A percentile compares a stretch with the other conserved stretches of the same genome.
Evolutionary conservation across 192 early-diverging fungal species (phyloP).

Genomic region (Funneliformis geosporum): DNA sequence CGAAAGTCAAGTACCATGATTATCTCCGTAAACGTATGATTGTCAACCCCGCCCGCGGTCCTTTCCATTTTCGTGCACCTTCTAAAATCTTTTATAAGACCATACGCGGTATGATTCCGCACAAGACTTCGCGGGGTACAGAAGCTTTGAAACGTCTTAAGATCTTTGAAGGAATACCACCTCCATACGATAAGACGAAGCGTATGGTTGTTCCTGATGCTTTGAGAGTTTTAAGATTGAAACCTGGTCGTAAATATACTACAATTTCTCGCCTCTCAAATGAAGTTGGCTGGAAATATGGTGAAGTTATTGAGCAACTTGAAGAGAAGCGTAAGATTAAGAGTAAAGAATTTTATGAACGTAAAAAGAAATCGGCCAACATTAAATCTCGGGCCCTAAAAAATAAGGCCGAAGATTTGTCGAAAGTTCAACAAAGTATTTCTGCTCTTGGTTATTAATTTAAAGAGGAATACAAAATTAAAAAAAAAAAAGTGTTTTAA

Average conservation of each 20-base stretch:
- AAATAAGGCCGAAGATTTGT: slow-evolving; percentile 41
- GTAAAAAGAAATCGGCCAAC: slow-evolving; percentile 79
- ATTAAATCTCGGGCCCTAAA: slow-evolving; percentile 60
- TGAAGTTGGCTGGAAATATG: slow-evolving; percentile 99
- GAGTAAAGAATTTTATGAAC: slow-evolving; percentile 89
- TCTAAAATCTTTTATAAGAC: slow-evolving; percentile 96
- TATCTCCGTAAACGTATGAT: slow-evolving; percentile 98
- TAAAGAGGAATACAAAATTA: background rate
- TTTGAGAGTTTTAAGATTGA: slow-evolving; percentile 94
- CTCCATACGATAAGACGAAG: slow-evolving; percentile 96
- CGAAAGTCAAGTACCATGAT: slow-evolving; percentile 82
- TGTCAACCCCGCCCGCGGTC: slow-evolving; percentile 94
- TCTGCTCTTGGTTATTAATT: background rate
- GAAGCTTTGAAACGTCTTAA: slow-evolving; percentile 96
- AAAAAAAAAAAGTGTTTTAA: too few relatives aligned
- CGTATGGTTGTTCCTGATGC: slow-evolving; percentile 96
- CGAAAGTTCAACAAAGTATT: slow-evolving; percentile 59
- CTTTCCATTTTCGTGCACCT: slow-evolving; percentile 99
- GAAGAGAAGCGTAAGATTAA: slow-evolving; percentile 99
- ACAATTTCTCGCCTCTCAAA: slow-evolving; percentile 62
- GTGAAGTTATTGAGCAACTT: slow-evolving; percentile 92
- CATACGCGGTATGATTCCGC: slow-evolving; percentile 98
- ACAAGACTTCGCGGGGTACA: slow-evolving; percentile 98
- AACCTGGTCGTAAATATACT: slow-evolving; percentile 98
- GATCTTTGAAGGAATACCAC: slow-evolving; percentile 99